Base-by-base conservation (phyloP, 2,329 filamentous ascomycete species). In the Penicillium sclerotiorum region DNA sequence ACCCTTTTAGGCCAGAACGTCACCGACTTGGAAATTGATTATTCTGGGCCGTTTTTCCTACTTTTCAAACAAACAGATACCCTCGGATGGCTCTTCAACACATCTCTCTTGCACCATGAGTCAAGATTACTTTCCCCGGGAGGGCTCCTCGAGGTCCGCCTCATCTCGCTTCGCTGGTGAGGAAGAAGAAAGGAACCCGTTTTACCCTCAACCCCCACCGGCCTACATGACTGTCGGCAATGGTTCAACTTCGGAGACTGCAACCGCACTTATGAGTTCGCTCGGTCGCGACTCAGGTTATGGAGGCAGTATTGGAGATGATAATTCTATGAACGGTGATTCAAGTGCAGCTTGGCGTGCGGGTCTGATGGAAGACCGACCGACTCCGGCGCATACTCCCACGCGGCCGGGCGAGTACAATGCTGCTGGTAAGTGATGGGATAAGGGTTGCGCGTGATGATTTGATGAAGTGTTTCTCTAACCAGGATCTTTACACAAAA, bases 281-380 rank as follows among this genome's bases (percentile, higher is more conserved):
- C 77, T 97, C 47, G 90, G 95, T 54, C 78, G 84, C 50, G 94
- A 99, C 69, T 97, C 93, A 15, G 94, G 93, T 6, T 97, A 97
- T 66, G 92, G 90, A 47, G 88, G 88, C 37, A 96, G 90, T 68
- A 79, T 88, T 42, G 77, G 82, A 23, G 86, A 84, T 52, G 88
- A 88, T 45, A 81, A 81, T 58, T 72, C 75, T 52, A 69, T 75
- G 33, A 68, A 70, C 49, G 70, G 69, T 47, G 69, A 70, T 57
- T 64, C 64, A 45, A 72, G 63, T 66, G 69, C 73, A 33, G 72
- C 71, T 43, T 85, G 82, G 80, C 77, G 81, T 63, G 75, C 79
- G 15, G 78, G 77, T 50, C 69, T 83, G 57, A 74, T 80, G 60
- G 75, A 80, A 59, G 83, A 86, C 65, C 73, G 77, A 55, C 82